Evolutionary conservation across 192 early-diverging fungal genomes (phyloP).

Genomic region (Linnemannia exigua): DNA sequence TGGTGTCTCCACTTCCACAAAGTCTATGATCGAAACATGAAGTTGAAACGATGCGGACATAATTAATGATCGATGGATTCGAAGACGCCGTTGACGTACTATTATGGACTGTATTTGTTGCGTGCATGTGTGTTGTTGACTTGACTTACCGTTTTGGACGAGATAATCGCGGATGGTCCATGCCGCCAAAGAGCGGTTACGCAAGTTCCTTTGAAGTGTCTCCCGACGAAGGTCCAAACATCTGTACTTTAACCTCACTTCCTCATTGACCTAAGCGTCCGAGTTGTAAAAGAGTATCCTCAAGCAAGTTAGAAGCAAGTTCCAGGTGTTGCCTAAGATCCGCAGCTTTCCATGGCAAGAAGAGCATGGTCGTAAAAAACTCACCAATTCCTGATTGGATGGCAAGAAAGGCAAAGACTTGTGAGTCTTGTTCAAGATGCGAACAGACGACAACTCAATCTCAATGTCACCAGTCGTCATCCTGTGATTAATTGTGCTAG

Average conservation of each 20-base stretch:
- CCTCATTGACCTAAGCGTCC: constrained; percentile 78
- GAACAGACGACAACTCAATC: constrained; percentile 69
- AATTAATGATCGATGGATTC: neutral
- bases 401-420: constrained; percentile 74
- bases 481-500: constrained; percentile 60
- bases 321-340: constrained; percentile 44
- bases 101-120: neutral
- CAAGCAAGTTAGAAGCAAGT: neutral
- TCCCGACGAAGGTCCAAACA: constrained; percentile 87
- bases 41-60: neutral
- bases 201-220: constrained; percentile 81
- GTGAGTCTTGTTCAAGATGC: constrained; percentile 78
- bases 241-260: constrained; percentile 79
- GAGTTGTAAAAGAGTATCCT: neutral
- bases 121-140: neutral
- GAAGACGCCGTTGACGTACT: neutral
- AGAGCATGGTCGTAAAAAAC: neutral
- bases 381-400: constrained; percentile 63
- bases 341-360: constrained; percentile 13
- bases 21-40: constrained; percentile 64
- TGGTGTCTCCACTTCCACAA: constrained; percentile 95
- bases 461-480: constrained; percentile 79
- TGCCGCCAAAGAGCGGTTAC: constrained; percentile 74
- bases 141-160: constrained; percentile 63
- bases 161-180: constrained; percentile 81